Evolutionary conservation across 495 filamentous ascomycete genomes (phyloP).

Genomic region (Penicillium herquei): DNA sequence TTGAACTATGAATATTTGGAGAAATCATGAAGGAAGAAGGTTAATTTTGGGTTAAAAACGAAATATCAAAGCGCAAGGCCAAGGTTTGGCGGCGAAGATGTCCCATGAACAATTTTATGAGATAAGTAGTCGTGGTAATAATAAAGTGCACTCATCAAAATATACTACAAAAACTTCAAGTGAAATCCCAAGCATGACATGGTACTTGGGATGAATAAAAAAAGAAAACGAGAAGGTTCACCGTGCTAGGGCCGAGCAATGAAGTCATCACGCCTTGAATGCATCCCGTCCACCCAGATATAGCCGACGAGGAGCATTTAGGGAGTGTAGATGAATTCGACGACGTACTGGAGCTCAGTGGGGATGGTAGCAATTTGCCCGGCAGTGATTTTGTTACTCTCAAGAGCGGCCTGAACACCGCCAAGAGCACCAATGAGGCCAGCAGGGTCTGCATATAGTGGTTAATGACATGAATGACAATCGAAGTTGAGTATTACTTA

Average conservation of each 20-base stretch:
- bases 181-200: background rate
- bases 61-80: background rate
- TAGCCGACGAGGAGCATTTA: background rate
- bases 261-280: conserved; percentile 18
- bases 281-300: background rate
- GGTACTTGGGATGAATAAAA: background rate
- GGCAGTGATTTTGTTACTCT: conserved; percentile 13
- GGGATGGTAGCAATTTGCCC: conserved; percentile 15
- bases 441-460: conserved; percentile 9
- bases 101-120: background rate
- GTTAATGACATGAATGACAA: background rate
- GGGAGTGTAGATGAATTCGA: conserved; percentile 14
- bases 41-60: no score
- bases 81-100: conserved; percentile 1
- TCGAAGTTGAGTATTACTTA: conserved; percentile 5
- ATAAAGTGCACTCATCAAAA: conserved; percentile 8
- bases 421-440: conserved; percentile 19
- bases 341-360: conserved; percentile 14
- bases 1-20: no score
- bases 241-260: background rate
- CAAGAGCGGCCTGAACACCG: conserved; percentile 13
- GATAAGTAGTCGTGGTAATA: conserved; percentile 3
- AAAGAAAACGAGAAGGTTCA: conserved; percentile 7
- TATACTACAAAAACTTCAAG: conserved; percentile 10
- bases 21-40: no score